Conservation (phyloP, 768 basidiomycete species). For the Lactarius pseudohatsudake region DNA sequence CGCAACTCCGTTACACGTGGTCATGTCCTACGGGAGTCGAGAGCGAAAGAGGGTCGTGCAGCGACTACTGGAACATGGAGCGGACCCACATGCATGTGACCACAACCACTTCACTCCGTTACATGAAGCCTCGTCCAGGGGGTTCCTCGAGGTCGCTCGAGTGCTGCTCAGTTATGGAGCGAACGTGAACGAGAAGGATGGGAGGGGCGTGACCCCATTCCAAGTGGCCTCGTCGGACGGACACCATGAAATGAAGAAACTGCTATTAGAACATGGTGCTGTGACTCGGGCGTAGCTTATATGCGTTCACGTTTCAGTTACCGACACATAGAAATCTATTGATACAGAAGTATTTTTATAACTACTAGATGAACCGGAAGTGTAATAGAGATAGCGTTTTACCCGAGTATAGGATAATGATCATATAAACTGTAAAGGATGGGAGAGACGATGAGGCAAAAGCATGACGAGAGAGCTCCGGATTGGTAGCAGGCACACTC, state of each 20-base stretch:
- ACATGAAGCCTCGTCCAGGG: neutral
- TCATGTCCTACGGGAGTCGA: too few species aligned
- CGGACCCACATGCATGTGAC: neutral
- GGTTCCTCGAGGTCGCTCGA: neutral
- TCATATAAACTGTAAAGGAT: too few species aligned
- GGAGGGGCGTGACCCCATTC: neutral
- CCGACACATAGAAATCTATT: neutral
- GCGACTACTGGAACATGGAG: neutral
- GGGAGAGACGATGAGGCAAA: too few species aligned
- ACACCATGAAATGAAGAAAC: neutral
- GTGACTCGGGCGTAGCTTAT: neutral
- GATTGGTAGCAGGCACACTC: constrained; percentile 55
- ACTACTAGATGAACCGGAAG: too few species aligned
- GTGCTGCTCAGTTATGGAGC: neutral
- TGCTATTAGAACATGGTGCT: neutral
- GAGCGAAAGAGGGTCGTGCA: too few species aligned
- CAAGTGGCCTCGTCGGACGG: neutral
- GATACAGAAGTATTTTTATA: too few species aligned
- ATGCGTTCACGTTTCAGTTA: neutral
- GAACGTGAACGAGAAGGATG: neutral
- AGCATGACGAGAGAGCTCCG: too few species aligned
- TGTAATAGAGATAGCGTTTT: too few species aligned
- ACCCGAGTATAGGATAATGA: too few species aligned
- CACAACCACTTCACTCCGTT: neutral
- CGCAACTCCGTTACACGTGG: too few species aligned